Conservation (phyloP, 1,139 yeast species). For the Pichia sp. region DNA sequence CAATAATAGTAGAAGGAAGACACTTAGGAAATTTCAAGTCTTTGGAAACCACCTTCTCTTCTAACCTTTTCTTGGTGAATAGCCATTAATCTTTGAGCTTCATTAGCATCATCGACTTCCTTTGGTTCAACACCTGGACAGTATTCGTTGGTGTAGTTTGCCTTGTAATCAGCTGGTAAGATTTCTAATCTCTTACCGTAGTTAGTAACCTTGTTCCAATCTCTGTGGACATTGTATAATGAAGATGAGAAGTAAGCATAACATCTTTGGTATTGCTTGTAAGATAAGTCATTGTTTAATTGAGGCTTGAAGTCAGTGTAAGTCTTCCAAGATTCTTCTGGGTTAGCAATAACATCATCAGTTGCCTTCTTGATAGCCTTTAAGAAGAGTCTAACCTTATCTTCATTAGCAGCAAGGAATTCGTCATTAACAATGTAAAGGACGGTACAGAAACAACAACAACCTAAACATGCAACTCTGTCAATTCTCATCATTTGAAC, state of each 20-base stretch:
- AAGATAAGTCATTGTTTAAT: constrained; percentile 34
- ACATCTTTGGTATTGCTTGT: constrained; percentile 46
- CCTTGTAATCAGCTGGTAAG: constrained; percentile 41
- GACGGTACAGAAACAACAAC: constrained; percentile 56
- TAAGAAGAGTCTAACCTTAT: constrained; percentile 40
- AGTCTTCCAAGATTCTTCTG: constrained; percentile 42
- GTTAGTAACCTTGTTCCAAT: constrained; percentile 50
- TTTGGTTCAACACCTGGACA: constrained; percentile 45
- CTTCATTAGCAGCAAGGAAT: constrained; percentile 45
- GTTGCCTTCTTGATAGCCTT: constrained; percentile 46
- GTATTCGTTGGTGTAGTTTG: constrained; percentile 48
- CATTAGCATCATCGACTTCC: constrained; percentile 41
- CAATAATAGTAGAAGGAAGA: not conserved
- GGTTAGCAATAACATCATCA: constrained; percentile 39
- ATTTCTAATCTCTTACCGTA: constrained; percentile 51
- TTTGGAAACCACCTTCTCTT: constrained; percentile 38
- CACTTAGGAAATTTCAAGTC: not conserved
- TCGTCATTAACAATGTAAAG: constrained; percentile 49
- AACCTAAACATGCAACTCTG: constrained; percentile 50
- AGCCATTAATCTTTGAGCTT: constrained; percentile 42
- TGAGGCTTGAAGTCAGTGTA: constrained; percentile 45
- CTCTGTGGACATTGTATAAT: constrained; percentile 48
- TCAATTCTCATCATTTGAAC: constrained; percentile 54
- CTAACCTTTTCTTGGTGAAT: constrained; percentile 43
- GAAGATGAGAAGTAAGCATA: constrained; percentile 50